Conservation (phyloP, 495 filamentous ascomycete species). For the Aspergillus carlsbadensis region DNA sequence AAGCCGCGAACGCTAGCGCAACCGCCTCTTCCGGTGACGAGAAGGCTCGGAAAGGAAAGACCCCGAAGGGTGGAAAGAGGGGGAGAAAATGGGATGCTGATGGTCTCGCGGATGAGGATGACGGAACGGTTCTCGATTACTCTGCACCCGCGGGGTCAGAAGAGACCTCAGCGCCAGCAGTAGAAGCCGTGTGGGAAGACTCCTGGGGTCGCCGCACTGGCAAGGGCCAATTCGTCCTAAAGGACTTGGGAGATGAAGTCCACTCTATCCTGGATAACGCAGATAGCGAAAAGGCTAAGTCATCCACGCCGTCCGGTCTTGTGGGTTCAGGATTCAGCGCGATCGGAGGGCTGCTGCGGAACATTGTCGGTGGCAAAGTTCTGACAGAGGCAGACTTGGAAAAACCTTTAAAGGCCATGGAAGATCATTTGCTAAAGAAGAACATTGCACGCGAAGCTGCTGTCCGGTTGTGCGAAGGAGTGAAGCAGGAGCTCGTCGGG, state of each 20-base stretch:
- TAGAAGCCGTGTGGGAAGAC: slow-evolving; percentile 73
- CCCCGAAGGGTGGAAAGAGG: slow-evolving; percentile 68
- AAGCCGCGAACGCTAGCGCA: slow-evolving; percentile 63
- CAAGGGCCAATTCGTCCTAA: slow-evolving; percentile 91
- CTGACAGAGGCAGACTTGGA: slow-evolving; percentile 83
- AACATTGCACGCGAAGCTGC: slow-evolving; percentile 96
- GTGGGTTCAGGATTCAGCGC: slow-evolving; percentile 75
- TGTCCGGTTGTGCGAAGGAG: slow-evolving; percentile 84
- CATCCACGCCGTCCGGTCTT: slow-evolving; percentile 54
- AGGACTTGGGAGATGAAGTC: slow-evolving; percentile 91
- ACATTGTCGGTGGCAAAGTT: slow-evolving; percentile 90
- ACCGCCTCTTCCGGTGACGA: slow-evolving; percentile 86
- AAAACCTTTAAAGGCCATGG: slow-evolving; percentile 92
- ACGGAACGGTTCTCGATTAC: slow-evolving; percentile 81
- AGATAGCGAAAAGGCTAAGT: slow-evolving; percentile 59
- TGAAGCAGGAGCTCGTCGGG: slow-evolving; percentile 83
- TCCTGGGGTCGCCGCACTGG: slow-evolving; percentile 81
- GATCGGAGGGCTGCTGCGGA: slow-evolving; percentile 84
- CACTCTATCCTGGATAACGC: slow-evolving; percentile 77
- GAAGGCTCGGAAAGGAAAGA: slow-evolving; percentile 56
- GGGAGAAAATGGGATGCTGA: slow-evolving; percentile 89
- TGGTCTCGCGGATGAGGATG: slow-evolving; percentile 83
- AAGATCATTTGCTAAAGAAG: slow-evolving; percentile 91
- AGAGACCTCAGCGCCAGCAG: slow-evolving; percentile 47
- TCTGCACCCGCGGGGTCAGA: slow-evolving; percentile 62